These are phyloP conservation scores for Wickerhamomyces bovis DNA, from an alignment of 805 yeast genomes.

Conservation along the genomic window DNA sequence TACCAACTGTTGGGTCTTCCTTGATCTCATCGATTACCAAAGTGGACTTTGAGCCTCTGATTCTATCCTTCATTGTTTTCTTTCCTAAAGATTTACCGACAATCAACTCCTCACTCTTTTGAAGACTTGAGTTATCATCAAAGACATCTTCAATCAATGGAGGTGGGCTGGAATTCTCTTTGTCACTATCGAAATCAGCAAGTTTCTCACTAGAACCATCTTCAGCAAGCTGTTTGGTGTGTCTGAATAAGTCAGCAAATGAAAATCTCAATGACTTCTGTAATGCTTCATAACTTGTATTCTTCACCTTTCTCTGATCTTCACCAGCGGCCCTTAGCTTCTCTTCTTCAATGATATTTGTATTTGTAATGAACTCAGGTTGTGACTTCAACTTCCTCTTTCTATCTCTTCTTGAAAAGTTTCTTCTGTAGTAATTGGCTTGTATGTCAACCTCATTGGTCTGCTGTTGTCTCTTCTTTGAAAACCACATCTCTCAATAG, in stretches of 20 bases:
- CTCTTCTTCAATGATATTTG: not conserved
- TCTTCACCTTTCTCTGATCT: not conserved
- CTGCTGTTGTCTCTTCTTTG: not conserved
- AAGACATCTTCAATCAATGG: not conserved
- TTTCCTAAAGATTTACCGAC: not conserved
- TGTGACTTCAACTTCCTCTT: not conserved
- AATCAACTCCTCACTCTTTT: constrained; percentile 1
- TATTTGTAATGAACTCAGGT: not conserved
- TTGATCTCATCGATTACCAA: not conserved
- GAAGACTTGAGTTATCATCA: constrained; percentile 7
- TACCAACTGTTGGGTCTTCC: not conserved
- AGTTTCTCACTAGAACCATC: not conserved
- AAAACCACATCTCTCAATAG: not conserved
- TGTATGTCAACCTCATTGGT: not conserved
- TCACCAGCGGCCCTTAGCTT: not conserved
- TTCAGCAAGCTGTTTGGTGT: not conserved
- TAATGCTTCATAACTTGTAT: not conserved
- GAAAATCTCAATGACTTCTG: not conserved
- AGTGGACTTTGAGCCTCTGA: not conserved
- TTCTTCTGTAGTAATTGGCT: not conserved
- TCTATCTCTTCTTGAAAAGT: not conserved
- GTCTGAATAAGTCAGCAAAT: not conserved
- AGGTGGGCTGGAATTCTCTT: not conserved
- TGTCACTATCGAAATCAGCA: not conserved
- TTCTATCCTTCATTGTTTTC: constrained; percentile 1